Percentiles rank a stretch among this genome's conserved stretches.
Evolutionary conservation across 2,329 filamentous ascomycete genomes (phyloP).

Genomic region (Botrytis hyacinthi): DNA sequence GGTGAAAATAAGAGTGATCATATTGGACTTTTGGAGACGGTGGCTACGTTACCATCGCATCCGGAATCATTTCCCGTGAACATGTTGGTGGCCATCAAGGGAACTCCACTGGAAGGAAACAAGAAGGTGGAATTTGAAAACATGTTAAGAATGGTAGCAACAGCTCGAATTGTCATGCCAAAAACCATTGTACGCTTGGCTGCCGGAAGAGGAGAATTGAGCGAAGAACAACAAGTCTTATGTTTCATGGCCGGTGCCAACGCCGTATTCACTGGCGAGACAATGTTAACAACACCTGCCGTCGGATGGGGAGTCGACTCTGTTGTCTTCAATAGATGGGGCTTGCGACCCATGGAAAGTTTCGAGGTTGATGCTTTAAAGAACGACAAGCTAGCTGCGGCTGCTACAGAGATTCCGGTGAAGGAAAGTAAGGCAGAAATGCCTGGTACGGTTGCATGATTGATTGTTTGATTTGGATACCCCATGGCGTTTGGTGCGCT

Average conservation of each 20-base stretch:
- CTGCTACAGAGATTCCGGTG: neutral
- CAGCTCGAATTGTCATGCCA: slow-evolving; percentile 79
- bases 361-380: slow-evolving; percentile 36
- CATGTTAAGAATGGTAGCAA: slow-evolving; percentile 78
- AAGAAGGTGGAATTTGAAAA: slow-evolving; percentile 73
- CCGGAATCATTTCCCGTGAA: slow-evolving; percentile 92
- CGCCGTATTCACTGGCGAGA: slow-evolving; percentile 92
- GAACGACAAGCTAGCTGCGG: slow-evolving; percentile 5
- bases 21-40: slow-evolving; percentile 78
- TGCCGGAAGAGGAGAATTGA: slow-evolving; percentile 78
- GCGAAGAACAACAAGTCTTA: slow-evolving; percentile 82
- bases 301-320: slow-evolving; percentile 89
- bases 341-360: slow-evolving; percentile 70
- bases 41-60: slow-evolving; percentile 75
- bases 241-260: slow-evolving; percentile 92
- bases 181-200: slow-evolving; percentile 83
- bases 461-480: neutral
- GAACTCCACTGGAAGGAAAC: slow-evolving; percentile 76
- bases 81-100: slow-evolving; percentile 85
- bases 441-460: slow-evolving; percentile 8
- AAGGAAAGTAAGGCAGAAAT: neutral
- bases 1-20: slow-evolving; percentile 78
- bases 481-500: slow-evolving; percentile 40
- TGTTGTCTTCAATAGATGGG: slow-evolving; percentile 80
- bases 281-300: slow-evolving; percentile 91